Evolutionary conservation across 176 grass and related monocot species (phyloP).

Genomic region (Juncus inflexus): DNA sequence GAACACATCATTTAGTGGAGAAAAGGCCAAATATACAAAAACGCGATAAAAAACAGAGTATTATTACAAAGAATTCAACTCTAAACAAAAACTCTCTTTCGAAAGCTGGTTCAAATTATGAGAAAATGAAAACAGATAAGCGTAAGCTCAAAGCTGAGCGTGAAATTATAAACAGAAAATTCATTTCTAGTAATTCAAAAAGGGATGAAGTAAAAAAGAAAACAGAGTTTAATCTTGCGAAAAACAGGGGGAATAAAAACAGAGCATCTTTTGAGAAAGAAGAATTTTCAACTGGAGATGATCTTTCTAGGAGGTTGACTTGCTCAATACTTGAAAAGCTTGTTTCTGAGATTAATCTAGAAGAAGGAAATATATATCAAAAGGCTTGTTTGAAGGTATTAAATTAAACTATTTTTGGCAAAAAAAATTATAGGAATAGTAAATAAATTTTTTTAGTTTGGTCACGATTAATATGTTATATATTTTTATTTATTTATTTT

Average conservation of each 20-base stretch:
- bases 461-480: neutral
- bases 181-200: constrained; percentile 31
- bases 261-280: constrained; percentile 20
- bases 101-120: constrained; percentile 25
- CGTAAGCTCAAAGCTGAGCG: constrained; percentile 36
- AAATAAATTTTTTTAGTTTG: neutral
- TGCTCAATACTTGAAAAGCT: constrained; percentile 50
- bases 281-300: constrained; percentile 27
- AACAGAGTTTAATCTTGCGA: neutral
- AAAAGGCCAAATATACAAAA: neutral
- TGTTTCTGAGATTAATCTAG: constrained; percentile 36
- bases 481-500: constrained; percentile 21
- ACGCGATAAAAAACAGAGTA: neutral
- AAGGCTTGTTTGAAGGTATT: too few species aligned
- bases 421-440: too few species aligned
- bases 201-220: constrained; percentile 39
- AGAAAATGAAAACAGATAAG: constrained; percentile 29
- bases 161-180: constrained; percentile 28
- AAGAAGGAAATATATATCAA: neutral
- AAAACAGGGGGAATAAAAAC: constrained; percentile 21
- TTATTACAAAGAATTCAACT: constrained; percentile 3
- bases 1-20: neutral
- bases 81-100: neutral
- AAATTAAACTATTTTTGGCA: too few species aligned
- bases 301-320: constrained; percentile 36